Evolutionary conservation across 2,329 filamentous ascomycete species (phyloP), one percentile per base, ranked within the genome.

Genomic region (Massarina eburnea): DNA sequence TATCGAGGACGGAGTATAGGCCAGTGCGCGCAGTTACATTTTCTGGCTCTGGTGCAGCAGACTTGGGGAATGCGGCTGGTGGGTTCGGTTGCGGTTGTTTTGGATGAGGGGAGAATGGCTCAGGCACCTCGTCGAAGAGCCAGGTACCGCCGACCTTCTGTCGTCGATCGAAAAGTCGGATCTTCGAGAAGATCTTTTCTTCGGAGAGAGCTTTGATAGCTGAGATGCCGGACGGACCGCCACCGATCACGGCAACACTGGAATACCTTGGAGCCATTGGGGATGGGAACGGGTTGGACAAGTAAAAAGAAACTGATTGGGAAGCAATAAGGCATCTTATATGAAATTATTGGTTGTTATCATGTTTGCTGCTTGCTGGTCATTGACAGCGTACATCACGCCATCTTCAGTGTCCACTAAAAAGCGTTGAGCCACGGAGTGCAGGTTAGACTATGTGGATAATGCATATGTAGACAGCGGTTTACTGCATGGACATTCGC

Each of bases 141-240:
- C 67, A 70, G 4, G 61, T 59, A 6, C 66, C 66, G 14, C 66
- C 66, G 3, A 61, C 52, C 14, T 51, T 48, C 41, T 65, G 52
- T 26, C 59, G 58, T 44, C 67, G 50, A 44, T 69, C 66, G 30
- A 69, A 70, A 3, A 68, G 54, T 8, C 60, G 58, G 38, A 69
- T 62, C 1, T 33, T 58, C n/a, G 60, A 48, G 39, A 70, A 70
- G 8, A 46, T 43, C 1, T 66, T 60, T 43, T 70, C 67, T 29
- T 67, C 56, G 8, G 52, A 43, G 1, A 70, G 51, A 3, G 66
- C 66, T 24, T 60, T 57, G 8, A 59, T 51, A 3, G 64, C 58
- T 17, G 59, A 58, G 8, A 61, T 45, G 4, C 64, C 64, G 6
- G 64, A 61, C 4, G 64, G 64, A n/a, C 64, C 64, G 12, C 62